Evolutionary conservation across 331 rosid genomes (phyloP).

Genomic region (Quercus lobata): DNA sequence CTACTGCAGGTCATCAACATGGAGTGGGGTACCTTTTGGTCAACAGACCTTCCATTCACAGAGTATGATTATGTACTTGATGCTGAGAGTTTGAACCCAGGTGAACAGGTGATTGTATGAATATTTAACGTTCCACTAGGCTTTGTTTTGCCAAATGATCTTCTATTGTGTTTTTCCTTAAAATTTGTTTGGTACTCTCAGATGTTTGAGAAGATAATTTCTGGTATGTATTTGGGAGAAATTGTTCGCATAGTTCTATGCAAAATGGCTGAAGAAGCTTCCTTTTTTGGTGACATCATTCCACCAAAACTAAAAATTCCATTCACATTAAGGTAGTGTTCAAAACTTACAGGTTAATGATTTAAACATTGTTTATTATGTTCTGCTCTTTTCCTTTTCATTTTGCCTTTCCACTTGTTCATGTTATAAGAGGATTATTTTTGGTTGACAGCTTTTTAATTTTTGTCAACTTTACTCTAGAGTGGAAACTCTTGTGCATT

Average conservation of each 20-base stretch:
- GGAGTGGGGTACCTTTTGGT: conserved; percentile 90
- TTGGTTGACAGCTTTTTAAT: no score
- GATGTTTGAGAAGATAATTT: conserved; percentile 87
- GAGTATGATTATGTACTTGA: conserved; percentile 66
- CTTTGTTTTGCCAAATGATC: no score
- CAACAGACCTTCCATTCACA: conserved; percentile 70
- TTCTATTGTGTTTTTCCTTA: no score
- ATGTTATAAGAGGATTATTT: no score
- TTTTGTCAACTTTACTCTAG: no score
- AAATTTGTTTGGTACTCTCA: conserved; percentile 14
- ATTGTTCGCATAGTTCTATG: conserved; percentile 73
- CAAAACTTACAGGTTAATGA: no score
- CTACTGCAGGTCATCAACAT: conserved; percentile 72
- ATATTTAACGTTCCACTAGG: conserved; percentile 1
- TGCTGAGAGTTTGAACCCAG: conserved; percentile 84
- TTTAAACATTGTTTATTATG: no score
- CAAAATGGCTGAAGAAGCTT: conserved; percentile 90
- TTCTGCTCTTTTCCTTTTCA: no score
- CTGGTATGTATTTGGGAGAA: conserved; percentile 99
- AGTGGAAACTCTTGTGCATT: no score
- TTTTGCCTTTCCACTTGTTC: no score
- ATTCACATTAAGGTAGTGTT: conserved; percentile 56
- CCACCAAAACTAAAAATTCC: conserved; percentile 76
- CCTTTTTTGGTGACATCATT: conserved; percentile 74
- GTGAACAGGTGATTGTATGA: conserved; percentile 71